These are phyloP conservation scores for Globisporangium cylindrosporum DNA, from an alignment of 352 stramenopile genomes.

Conservation along the genomic window DNA sequence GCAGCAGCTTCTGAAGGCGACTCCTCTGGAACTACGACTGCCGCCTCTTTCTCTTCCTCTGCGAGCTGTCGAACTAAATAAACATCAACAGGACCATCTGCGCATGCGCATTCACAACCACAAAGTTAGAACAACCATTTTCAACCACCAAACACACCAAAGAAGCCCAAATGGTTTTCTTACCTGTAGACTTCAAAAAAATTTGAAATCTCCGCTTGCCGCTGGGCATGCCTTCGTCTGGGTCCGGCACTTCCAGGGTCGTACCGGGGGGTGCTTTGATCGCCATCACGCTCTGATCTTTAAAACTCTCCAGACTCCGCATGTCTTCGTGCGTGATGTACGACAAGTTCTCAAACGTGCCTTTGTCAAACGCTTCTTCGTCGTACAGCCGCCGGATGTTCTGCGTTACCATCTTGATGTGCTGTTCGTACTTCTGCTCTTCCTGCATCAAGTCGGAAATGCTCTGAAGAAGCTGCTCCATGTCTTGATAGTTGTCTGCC, in stretches of 20 bases:
- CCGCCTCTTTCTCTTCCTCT: constrained; percentile 33
- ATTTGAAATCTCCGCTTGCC: constrained; percentile 92
- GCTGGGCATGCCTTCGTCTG: constrained; percentile 90
- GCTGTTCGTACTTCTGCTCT: constrained; percentile 79
- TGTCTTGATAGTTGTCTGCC: constrained; percentile 58
- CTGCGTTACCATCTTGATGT: constrained; percentile 81
- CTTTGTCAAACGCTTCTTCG: constrained; percentile 76
- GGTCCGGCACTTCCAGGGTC: constrained; percentile 93
- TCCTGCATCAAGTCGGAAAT: constrained; percentile 84
- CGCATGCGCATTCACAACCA: not conserved
- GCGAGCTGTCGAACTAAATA: constrained; percentile 80
- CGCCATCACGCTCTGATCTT: constrained; percentile 91
- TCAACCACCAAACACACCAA: not conserved
- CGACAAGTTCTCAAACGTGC: constrained; percentile 75
- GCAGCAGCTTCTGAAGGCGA: not conserved
- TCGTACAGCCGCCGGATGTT: constrained; percentile 83
- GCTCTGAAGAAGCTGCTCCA: constrained; percentile 67
- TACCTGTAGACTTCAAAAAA: constrained; percentile 89
- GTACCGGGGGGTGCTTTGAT: constrained; percentile 93
- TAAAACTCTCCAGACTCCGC: constrained; percentile 75
- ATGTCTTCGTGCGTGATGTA: constrained; percentile 90
- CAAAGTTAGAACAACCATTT: not conserved
- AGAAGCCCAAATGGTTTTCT: not conserved
- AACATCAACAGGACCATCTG: constrained; percentile 87
- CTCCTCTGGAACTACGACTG: constrained; percentile 10